A percentile compares a stretch with the other conserved stretches of the same genome.
phyloP scores from a whole-genome alignment of 257 asterid genomes.

The Asclepias syriaca region DNA sequence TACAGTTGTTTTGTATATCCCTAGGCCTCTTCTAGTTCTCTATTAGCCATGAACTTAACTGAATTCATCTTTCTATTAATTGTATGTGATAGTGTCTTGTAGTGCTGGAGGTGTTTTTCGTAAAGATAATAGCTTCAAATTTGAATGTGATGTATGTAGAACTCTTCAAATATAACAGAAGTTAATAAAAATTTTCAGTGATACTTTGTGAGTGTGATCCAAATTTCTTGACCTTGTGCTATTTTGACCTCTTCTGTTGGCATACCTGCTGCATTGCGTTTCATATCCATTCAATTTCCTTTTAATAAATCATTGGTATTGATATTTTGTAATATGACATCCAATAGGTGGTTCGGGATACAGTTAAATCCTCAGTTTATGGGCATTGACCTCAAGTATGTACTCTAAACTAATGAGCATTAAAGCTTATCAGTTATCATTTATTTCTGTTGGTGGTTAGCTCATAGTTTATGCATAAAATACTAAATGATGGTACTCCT shows the following conservation, averaged over 20 bases:
- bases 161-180: background rate
- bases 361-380: slow-evolving; percentile 88
- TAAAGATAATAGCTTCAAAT: background rate
- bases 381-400: slow-evolving; percentile 97
- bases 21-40: background rate
- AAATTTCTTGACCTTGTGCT: background rate
- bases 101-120: background rate
- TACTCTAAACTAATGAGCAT: slow-evolving; percentile 15
- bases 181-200: background rate
- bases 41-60: background rate
- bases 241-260: background rate
- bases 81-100: background rate
- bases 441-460: background rate
- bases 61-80: background rate
- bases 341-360: slow-evolving; percentile 92
- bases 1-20: background rate
- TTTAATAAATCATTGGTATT: slow-evolving; percentile 15
- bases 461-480: background rate
- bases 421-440: background rate
- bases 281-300: slow-evolving; percentile 1
- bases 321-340: slow-evolving; percentile 21
- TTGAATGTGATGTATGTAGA: background rate
- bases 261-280: background rate
- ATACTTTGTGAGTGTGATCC: background rate
- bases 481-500: background rate